Evolutionary conservation across 768 basidiomycete species (phyloP), one percentile per base, ranked within the genome.

Genomic region (Hemileccinum rubropunctum): DNA sequence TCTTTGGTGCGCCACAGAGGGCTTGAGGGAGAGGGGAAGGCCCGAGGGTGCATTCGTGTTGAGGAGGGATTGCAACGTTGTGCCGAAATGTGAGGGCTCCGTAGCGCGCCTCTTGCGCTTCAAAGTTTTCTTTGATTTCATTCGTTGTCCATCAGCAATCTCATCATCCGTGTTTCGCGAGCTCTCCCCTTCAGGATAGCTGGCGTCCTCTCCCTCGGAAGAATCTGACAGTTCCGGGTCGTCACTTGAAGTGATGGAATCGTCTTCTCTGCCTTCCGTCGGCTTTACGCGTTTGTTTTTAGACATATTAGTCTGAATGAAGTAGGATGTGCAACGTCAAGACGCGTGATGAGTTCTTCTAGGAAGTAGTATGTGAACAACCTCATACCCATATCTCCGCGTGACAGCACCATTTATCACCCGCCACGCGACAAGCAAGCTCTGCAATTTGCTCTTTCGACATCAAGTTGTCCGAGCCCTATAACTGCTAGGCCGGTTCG

Each of bases 81-180:
- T 75, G 52, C 88, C 91, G 60, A 93, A 93, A 47, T 79, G 80
- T 27, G 82, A 78, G 15, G 85, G 76, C 49, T 80, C 82, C 6
- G 88, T 88, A 20, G 91, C 91, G 49, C 91, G 76, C 28, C 86
- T 78, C 76, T 91, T 93, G 58, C 91, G 80, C 67, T 93, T 93
- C 45, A 80, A 69, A 0, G 90, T 93, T 66, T 90, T 85, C 49
- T 78, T 82, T 14, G 90, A 91, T 66, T 91, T 91, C 61, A 70
- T 63, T 38, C 64, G 69, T 58, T 81, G 78, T 45, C 78, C 64
- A 3, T 69, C 71, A 14, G 75, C 75, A 42, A 88, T 81, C 61
- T 89, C 85, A 57, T 86, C 84, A 9, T 81, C 83, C 17, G 82
- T 84, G 58, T 83, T 76, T 17, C 65, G 64, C 17, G 69, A 72